Evolutionary conservation across 148 eudicot genomes (phyloP).

Genomic region (Nyssa sinensis): DNA sequence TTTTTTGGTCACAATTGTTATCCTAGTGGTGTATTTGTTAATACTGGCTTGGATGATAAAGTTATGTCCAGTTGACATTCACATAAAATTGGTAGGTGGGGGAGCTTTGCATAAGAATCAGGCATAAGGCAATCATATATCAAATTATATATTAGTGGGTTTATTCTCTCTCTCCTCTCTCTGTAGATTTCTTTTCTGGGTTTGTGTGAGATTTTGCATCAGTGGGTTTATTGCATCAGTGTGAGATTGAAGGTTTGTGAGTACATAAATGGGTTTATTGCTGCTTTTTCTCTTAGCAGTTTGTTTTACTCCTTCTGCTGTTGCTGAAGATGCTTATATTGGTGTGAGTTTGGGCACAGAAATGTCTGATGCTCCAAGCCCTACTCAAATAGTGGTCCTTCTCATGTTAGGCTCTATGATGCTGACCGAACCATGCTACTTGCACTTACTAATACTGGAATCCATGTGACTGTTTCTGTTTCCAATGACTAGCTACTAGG

Average conservation of each 20-base stretch:
- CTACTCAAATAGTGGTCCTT: slow-evolving; percentile 77
- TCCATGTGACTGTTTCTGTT: slow-evolving; percentile 72
- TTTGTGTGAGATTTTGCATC: neutral
- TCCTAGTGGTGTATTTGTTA: too few relatives aligned
- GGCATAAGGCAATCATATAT: too few relatives aligned
- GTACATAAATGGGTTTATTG: slow-evolving; percentile 25
- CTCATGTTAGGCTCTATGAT: slow-evolving; percentile 75
- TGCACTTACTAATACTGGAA: slow-evolving; percentile 77
- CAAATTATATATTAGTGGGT: too few relatives aligned
- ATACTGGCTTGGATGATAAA: too few relatives aligned
- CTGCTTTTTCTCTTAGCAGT: slow-evolving; percentile 20
- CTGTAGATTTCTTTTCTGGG: neutral
- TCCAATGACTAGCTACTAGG: slow-evolving; percentile 84
- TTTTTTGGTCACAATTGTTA: too few relatives aligned
- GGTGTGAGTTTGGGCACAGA: slow-evolving; percentile 84
- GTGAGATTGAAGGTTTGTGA: slow-evolving; percentile 22
- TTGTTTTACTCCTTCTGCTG: slow-evolving; percentile 10
- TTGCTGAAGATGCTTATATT: slow-evolving; percentile 61
- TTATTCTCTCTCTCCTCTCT: neutral
- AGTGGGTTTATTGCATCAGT: slow-evolving; percentile 17
- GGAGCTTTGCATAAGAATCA: too few relatives aligned
- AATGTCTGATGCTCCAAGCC: slow-evolving; percentile 75
- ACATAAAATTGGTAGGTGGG: too few relatives aligned
- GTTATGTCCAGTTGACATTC: too few relatives aligned
- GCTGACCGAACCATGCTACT: slow-evolving; percentile 72